Conservation (phyloP, 129 eudicot genomes). For the Artemisia tridentata region DNA sequence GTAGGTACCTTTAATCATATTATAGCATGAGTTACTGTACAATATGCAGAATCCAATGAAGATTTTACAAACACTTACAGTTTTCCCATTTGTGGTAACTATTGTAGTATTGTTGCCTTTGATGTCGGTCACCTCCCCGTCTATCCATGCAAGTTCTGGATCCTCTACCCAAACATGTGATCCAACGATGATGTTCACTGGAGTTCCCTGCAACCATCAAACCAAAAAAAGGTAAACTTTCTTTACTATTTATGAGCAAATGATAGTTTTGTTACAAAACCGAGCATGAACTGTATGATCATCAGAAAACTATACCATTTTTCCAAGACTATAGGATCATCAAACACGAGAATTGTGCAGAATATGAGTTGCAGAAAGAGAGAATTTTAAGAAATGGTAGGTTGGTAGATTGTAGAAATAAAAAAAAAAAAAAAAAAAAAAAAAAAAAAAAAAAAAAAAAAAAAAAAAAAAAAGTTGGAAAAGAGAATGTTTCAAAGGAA, state of each 20-base stretch:
- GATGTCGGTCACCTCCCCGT: conserved; percentile 81
- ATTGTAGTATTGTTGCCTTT: conserved; percentile 71
- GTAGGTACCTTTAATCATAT: conserved; percentile 21
- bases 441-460: too few species aligned
- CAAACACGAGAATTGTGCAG: conserved; percentile 29
- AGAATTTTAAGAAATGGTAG: conserved; percentile 39
- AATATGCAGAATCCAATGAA: conserved; percentile 32
- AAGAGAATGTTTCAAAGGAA: conserved; percentile 62
- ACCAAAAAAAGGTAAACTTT: conserved; percentile 12
- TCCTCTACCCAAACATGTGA: conserved; percentile 97
- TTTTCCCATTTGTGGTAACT: conserved; percentile 71
- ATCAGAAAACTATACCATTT: conserved; percentile 45
- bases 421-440: too few species aligned
- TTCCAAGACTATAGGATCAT: conserved; percentile 52
- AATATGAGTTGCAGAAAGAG: conserved; percentile 26
- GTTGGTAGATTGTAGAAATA: conserved; percentile 48
- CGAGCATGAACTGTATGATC: conserved; percentile 19
- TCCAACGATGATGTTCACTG: conserved; percentile 91
- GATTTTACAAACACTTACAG: conserved; percentile 46
- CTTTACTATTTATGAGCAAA: neutral
- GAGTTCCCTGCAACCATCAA: conserved; percentile 74
- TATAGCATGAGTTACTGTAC: conserved; percentile 12
- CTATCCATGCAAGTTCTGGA: conserved; percentile 91
- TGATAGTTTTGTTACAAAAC: neutral
- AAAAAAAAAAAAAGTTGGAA: conserved; percentile 25